A percentile compares a stretch with the other conserved stretches of the same genome.
Conservation (phyloP, 441 rosid genomes). For the Adansonia madagascariensis region DNA sequence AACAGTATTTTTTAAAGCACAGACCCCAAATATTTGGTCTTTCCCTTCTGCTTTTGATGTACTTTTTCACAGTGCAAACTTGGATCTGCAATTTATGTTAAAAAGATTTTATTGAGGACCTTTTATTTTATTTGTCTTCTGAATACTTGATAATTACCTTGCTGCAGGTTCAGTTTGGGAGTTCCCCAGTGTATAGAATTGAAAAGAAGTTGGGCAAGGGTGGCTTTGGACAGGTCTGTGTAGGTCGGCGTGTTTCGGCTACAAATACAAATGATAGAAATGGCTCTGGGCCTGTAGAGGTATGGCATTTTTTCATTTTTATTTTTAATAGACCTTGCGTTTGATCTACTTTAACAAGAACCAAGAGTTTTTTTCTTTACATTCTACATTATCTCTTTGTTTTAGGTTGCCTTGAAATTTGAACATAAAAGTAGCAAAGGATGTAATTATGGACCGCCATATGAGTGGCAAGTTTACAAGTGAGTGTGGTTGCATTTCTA, state of each 20-base stretch:
- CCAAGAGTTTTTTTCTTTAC: slow-evolving; percentile 7
- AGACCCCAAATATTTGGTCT: slow-evolving; percentile 3
- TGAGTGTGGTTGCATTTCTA: slow-evolving; percentile 19
- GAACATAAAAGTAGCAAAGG: slow-evolving; percentile 82
- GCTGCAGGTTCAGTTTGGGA: slow-evolving; percentile 65
- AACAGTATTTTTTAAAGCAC: neutral
- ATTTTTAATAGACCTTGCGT: neutral
- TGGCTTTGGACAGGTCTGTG: slow-evolving; percentile 84
- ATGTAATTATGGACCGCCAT: slow-evolving; percentile 72
- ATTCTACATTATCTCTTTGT: neutral
- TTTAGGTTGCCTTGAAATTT: slow-evolving; percentile 77
- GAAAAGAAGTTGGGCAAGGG: slow-evolving; percentile 81
- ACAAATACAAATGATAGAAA: slow-evolving; percentile 44
- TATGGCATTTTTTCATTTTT: slow-evolving; percentile 23
- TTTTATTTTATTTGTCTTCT: slow-evolving; percentile 6
- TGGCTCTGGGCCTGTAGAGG: slow-evolving; percentile 63
- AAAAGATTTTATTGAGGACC: neutral
- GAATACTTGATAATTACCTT: neutral
- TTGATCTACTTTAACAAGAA: slow-evolving; percentile 16
- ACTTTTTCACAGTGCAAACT: neutral
- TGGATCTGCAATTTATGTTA: slow-evolving; percentile 4
- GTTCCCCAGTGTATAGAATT: slow-evolving; percentile 61
- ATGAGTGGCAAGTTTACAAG: slow-evolving; percentile 80
- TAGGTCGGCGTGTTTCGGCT: slow-evolving; percentile 60
- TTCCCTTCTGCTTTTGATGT: neutral